A percentile compares a stretch with the other conserved stretches of the same genome.
Evolutionary conservation across 2,329 filamentous ascomycete genomes (phyloP).

Genomic region (Rhexocercosporidium sp.): DNA sequence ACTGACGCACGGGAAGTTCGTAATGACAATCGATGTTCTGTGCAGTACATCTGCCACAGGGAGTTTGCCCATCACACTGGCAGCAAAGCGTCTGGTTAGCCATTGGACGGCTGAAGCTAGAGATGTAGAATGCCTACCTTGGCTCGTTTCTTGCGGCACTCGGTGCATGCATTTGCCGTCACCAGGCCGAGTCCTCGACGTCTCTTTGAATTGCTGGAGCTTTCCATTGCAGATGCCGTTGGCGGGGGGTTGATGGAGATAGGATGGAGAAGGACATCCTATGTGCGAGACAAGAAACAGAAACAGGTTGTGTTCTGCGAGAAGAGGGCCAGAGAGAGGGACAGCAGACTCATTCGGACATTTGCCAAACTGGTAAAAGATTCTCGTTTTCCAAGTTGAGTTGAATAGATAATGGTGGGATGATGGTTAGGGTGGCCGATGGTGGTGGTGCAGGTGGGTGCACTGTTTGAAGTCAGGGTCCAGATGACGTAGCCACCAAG

Average conservation of each 20-base stretch:
- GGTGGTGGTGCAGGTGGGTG: not conserved
- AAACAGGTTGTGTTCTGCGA: not conserved
- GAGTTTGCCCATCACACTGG: slow-evolving; percentile 64
- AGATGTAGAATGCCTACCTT: slow-evolving; percentile 30
- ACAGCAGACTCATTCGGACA: not conserved
- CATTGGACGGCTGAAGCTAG: not conserved
- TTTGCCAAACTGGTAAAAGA: not conserved
- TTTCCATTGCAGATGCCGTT: slow-evolving; percentile 16
- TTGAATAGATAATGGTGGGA: not conserved
- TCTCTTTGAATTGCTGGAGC: slow-evolving; percentile 34
- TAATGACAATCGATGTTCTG: slow-evolving; percentile 64
- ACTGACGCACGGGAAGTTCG: slow-evolving; percentile 66
- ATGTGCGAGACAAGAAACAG: not conserved
- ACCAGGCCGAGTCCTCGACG: slow-evolving; percentile 39
- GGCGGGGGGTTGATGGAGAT: not conserved
- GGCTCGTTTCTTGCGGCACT: slow-evolving; percentile 42
- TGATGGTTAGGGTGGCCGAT: not conserved
- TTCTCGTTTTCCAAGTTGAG: not conserved
- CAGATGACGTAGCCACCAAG: slow-evolving; percentile 10
- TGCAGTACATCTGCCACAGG: slow-evolving; percentile 54
- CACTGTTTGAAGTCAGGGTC: not conserved
- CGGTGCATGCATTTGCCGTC: slow-evolving; percentile 41
- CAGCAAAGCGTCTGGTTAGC: slow-evolving; percentile 5
- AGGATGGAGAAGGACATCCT: not conserved
- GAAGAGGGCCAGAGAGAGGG: not conserved